Percentiles rank a stretch among this genome's conserved stretches.
Conservation (phyloP, 1,284 basidiomycete genomes). For the Pseudozyma pruni region DNA sequence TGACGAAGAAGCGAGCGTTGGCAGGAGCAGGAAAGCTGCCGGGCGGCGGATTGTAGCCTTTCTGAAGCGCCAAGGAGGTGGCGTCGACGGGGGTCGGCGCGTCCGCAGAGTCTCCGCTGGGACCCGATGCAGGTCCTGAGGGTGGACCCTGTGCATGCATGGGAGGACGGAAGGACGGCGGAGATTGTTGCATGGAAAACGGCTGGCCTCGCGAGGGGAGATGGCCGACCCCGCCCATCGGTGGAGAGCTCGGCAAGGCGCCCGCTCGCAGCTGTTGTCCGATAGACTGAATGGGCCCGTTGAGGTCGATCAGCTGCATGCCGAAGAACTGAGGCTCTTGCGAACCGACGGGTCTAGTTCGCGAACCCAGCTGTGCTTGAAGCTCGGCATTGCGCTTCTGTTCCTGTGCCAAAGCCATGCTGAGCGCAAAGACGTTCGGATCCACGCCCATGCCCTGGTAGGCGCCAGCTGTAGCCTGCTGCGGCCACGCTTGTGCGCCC, state of each 20-base stretch:
- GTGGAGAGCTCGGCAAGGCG: slow-evolving; percentile 17
- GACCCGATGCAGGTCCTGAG: slow-evolving; percentile 10
- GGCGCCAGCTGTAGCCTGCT: slow-evolving; percentile 7
- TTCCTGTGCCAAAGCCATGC: slow-evolving; percentile 55
- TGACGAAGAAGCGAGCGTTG: slow-evolving; percentile 63
- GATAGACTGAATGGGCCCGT: slow-evolving; percentile 28
- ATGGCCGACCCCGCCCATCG: slow-evolving; percentile 16
- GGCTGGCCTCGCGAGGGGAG: slow-evolving; percentile 17
- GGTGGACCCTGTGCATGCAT: slow-evolving; percentile 8
- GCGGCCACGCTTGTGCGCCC: slow-evolving; percentile 26
- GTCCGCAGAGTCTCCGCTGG: background rate
- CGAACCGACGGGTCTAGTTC: slow-evolving; percentile 9
- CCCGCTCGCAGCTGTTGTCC: slow-evolving; percentile 40
- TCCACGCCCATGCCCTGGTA: slow-evolving; percentile 20
- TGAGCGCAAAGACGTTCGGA: slow-evolving; percentile 47
- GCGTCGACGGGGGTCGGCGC: slow-evolving; percentile 23
- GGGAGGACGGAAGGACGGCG: slow-evolving; percentile 20
- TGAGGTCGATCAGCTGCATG: slow-evolving; percentile 38
- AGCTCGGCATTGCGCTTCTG: slow-evolving; percentile 53
- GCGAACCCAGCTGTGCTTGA: slow-evolving; percentile 47
- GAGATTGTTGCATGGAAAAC: slow-evolving; percentile 21
- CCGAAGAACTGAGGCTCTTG: slow-evolving; percentile 39
- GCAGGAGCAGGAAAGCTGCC: slow-evolving; percentile 42
- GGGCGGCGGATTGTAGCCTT: slow-evolving; percentile 51
- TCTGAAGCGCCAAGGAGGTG: slow-evolving; percentile 24